Evolutionary conservation across 805 yeast genomes (phyloP).

Genomic region (Lipomyces kockii): DNA sequence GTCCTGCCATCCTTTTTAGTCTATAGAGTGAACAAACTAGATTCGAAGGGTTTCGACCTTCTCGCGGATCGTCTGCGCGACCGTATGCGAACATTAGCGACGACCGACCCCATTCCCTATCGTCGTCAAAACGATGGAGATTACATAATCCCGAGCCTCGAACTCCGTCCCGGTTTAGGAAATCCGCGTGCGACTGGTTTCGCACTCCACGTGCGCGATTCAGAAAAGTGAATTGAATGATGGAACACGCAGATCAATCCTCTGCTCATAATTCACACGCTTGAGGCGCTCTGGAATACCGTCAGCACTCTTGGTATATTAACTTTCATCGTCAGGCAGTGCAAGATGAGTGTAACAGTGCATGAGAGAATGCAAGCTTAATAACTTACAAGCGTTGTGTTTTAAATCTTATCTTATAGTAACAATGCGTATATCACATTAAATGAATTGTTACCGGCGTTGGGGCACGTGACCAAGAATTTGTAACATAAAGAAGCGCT

Average conservation of each 20-base stretch:
- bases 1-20: conserved; percentile 33
- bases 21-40: background rate
- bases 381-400: background rate
- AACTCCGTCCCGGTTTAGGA: background rate
- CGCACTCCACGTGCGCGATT: conserved; percentile 1
- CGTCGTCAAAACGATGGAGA: background rate
- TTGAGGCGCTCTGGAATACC: background rate
- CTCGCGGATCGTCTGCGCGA: conserved; percentile 3
- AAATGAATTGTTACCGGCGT: too few species aligned
- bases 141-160: background rate
- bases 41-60: background rate
- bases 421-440: background rate
- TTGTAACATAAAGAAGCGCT: too few species aligned
- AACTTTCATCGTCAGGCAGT: background rate
- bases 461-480: too few species aligned
- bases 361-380: background rate
- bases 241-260: background rate
- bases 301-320: background rate
- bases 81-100: background rate
- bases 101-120: background rate
- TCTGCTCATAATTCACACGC: background rate
- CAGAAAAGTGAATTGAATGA: background rate
- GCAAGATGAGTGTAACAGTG: background rate
- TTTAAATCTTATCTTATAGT: background rate
- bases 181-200: background rate